Evolutionary conservation across 164 flowering plant species (phyloP), one percentile per base, ranked within the genome.

Genomic region (Taxillus chinensis): DNA sequence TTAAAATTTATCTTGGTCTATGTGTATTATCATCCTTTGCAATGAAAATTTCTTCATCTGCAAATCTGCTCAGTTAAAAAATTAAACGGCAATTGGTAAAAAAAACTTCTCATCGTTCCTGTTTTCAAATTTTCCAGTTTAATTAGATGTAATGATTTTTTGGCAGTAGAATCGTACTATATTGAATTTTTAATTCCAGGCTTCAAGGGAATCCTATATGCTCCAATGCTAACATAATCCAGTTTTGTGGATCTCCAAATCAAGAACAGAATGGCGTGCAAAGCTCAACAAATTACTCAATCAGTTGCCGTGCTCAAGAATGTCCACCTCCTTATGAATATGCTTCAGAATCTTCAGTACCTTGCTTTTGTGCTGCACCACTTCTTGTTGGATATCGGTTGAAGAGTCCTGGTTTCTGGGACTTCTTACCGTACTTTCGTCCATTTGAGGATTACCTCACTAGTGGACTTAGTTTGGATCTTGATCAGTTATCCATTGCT

Each of bases 361-460:
- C 54, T 41, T 92, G 98, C 67, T 78, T 78, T 55, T 93, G 98
- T 73, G 83, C 84, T 45, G 87, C 77, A 5, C 98, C 98, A 57
- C 57, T 93, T 51, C 67, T 68, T 41, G 79, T 93, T 73, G 92
- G 81, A 57, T 93, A 85, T 71, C 85, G 97, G 43, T 70, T 93
- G 67, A 90, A 88, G 66, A 90, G 97, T 77, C 98, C 98, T 61
- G 87, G 91, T n/a, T 70, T 90, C 64, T 79, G 83, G 38, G 65
- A 70, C 65, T 92, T 89, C 57, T 60, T 5, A 58, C 79, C 92
- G 42, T 87, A 87, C 57, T 3, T 12, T 41, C 11, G 13, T 41
- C 0, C 0, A 17, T 92, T 89, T 77, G 75, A 75, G 68, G 41
- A 39, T 41, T 84, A 83, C 67, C 48, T 89, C 39, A 73, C 86